phyloP scores from a whole-genome alignment of 1,284 basidiomycete species.

The Leccinum subfulvum region DNA sequence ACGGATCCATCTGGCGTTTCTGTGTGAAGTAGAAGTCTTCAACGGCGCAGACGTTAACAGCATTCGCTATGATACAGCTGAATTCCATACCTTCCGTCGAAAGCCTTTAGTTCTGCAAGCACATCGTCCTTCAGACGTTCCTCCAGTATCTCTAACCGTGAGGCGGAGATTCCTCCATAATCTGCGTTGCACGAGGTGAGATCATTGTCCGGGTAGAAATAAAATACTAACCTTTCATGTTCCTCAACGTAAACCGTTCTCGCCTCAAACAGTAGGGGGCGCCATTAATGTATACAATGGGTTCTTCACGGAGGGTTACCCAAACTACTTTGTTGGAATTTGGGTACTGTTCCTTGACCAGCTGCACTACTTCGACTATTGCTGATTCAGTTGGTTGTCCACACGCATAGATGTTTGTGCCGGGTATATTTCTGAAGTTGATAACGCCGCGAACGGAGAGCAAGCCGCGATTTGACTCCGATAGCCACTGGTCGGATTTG shows the following conservation, averaged over 20 bases:
- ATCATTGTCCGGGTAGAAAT: conserved; percentile 1
- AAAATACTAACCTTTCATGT: conserved; percentile 71
- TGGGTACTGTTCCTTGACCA: conserved; percentile 66
- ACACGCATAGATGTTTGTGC: conserved; percentile 85
- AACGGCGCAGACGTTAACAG: conserved; percentile 1
- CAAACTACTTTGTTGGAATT: conserved; percentile 71
- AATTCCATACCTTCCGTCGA: conserved; percentile 70
- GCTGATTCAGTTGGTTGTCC: conserved; percentile 94
- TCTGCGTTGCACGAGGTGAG: conserved; percentile 45
- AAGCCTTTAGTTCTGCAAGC: conserved; percentile 75
- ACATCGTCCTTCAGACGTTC: conserved; percentile 92
- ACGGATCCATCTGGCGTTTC: conserved; percentile 89
- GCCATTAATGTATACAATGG: conserved; percentile 92
- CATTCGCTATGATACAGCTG: neutral
- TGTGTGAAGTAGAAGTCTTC: conserved; percentile 80
- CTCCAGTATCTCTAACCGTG: conserved; percentile 85
- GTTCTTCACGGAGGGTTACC: conserved; percentile 94
- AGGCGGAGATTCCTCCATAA: conserved; percentile 89
- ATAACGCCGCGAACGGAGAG: conserved; percentile 85
- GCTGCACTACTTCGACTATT: conserved; percentile 78
- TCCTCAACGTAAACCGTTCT: conserved; percentile 78
- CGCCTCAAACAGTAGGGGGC: conserved; percentile 77
- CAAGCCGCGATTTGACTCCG: conserved; percentile 63
- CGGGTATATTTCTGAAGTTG: conserved; percentile 88
- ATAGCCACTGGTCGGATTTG: conserved; percentile 90